Conservation (phyloP, 768 basidiomycete genomes). For the Xanthoconium stramineum region DNA sequence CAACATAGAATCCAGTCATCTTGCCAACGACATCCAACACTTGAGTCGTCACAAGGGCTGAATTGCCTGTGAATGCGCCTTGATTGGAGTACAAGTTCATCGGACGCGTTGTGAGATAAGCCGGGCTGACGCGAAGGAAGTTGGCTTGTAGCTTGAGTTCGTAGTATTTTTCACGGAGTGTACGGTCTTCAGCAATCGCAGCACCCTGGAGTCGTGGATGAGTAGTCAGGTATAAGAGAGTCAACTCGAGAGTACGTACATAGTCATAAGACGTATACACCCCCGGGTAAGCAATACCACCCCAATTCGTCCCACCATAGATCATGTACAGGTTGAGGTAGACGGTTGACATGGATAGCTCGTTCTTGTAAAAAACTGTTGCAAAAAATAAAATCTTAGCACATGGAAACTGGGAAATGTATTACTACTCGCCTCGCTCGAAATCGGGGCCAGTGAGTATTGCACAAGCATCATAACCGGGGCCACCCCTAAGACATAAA, state of each 20-base stretch:
- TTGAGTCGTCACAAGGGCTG: slow-evolving; percentile 49
- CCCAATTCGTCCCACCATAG: slow-evolving; percentile 66
- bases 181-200: slow-evolving; percentile 50
- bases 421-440: slow-evolving; percentile 17
- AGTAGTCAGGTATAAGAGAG: background rate
- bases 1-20: slow-evolving; percentile 44
- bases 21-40: slow-evolving; percentile 46
- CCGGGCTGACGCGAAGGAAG: slow-evolving; percentile 49
- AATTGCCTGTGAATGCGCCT: slow-evolving; percentile 47
- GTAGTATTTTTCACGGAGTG: slow-evolving; percentile 51
- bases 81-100: slow-evolving; percentile 39
- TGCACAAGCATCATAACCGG: slow-evolving; percentile 20
- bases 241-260: slow-evolving; percentile 19
- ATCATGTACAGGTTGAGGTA: slow-evolving; percentile 52
- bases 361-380: slow-evolving; percentile 23
- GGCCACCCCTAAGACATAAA: slow-evolving; percentile 18
- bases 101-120: slow-evolving; percentile 46
- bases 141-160: slow-evolving; percentile 51
- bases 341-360: slow-evolving; percentile 13
- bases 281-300: slow-evolving; percentile 51
- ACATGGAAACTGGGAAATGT: background rate
- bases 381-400: background rate
- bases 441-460: slow-evolving; percentile 24
- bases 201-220: slow-evolving; percentile 35
- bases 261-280: slow-evolving; percentile 65